Conservation (phyloP, 768 basidiomycete species). For the Chlorophyllum brunneum region DNA sequence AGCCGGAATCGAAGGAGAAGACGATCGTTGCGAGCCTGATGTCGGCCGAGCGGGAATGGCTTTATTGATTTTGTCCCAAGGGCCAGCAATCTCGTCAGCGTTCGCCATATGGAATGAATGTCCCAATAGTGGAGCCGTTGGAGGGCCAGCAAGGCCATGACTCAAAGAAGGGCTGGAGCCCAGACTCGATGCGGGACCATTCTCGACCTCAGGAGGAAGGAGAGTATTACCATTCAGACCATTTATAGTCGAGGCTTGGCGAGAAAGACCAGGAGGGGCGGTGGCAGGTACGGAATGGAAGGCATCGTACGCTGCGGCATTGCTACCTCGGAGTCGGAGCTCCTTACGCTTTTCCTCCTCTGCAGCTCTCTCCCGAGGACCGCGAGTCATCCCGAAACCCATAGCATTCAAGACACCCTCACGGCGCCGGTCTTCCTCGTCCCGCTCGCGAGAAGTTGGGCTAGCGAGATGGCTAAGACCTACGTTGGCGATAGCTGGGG, state of each 20-base stretch:
- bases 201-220: conserved; percentile 16
- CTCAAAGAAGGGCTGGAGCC: conserved; percentile 21
- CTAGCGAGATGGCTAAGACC: conserved; percentile 5
- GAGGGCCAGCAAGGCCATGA: conserved; percentile 15
- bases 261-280: conserved; percentile 29
- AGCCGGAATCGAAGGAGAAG: conserved; percentile 23
- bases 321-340: conserved; percentile 37
- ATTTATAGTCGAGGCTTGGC: conserved; percentile 30
- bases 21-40: conserved; percentile 30
- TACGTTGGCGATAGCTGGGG: conserved; percentile 11
- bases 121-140: conserved; percentile 4
- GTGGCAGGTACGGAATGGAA: conserved; percentile 59
- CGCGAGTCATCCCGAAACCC: conserved; percentile 39
- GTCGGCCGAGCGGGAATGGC: conserved; percentile 11
- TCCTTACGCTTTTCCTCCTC: conserved; percentile 63
- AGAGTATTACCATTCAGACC: conserved; percentile 18
- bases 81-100: conserved; percentile 34
- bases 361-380: conserved; percentile 58
- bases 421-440: conserved; percentile 49
- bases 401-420: conserved; percentile 34
- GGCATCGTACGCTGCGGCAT: conserved; percentile 64
- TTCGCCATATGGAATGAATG: conserved; percentile 6
- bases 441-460: conserved; percentile 14
- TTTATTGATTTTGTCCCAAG: conserved; percentile 38
- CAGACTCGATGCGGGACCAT: conserved; percentile 12